Percentiles rank a stretch among this genome's conserved stretches.
Conservation (phyloP, 2,329 filamentous ascomycete species). For the Cryphonectria nitschkei region DNA sequence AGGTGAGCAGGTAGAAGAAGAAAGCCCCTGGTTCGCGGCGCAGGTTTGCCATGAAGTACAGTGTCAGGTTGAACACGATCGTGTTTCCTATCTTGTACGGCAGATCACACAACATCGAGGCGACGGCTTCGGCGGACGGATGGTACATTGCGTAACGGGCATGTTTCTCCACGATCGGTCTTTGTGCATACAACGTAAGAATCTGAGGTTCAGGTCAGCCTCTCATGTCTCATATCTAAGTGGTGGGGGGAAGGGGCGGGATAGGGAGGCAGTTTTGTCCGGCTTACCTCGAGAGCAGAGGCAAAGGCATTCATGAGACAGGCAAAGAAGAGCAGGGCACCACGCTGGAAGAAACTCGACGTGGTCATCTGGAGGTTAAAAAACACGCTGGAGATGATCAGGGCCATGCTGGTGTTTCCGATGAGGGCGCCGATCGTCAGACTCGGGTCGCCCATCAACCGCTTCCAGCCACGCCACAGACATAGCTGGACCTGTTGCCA, state of each 20-base stretch:
- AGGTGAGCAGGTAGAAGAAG: conserved; percentile 84
- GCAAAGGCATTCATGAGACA: conserved; percentile 85
- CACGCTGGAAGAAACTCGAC: conserved; percentile 75
- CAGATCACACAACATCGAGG: conserved; percentile 84
- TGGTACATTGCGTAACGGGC: conserved; percentile 85
- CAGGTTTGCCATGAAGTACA: conserved; percentile 89
- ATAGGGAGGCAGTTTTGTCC: background rate
- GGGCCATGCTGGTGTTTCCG: conserved; percentile 74
- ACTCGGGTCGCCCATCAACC: conserved; percentile 76
- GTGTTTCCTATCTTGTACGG: conserved; percentile 80
- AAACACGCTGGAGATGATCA: conserved; percentile 81
- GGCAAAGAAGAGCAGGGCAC: conserved; percentile 84
- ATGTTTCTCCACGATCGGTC: conserved; percentile 92
- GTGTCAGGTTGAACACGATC: conserved; percentile 74
- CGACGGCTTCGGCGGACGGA: conserved; percentile 83
- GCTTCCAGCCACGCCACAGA: conserved; percentile 77
- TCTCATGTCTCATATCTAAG: background rate
- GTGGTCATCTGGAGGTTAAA: conserved; percentile 72
- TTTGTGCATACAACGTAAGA: conserved; percentile 82
- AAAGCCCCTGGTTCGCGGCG: conserved; percentile 74
- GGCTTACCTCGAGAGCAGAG: conserved; percentile 69
- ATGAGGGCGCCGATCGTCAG: conserved; percentile 70
- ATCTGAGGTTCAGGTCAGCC: conserved; percentile 55
- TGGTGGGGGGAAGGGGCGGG: background rate
- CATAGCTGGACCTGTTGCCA: conserved; percentile 77